Evolutionary conservation across 768 basidiomycete genomes (phyloP).

Genomic region (Agrocybe chaxingu): DNA sequence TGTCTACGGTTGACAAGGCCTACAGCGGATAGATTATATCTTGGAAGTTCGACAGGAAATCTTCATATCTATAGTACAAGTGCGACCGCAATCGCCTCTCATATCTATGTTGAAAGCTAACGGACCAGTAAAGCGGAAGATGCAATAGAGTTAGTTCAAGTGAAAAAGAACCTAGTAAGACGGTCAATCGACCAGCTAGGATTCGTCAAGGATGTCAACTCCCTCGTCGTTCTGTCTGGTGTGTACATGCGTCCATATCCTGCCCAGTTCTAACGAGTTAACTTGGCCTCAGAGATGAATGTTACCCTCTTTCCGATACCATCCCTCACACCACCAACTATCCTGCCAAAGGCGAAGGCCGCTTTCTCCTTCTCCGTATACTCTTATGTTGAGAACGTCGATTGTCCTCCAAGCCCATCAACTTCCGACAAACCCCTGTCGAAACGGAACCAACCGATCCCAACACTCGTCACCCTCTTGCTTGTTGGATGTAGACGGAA

Average conservation of each 20-base stretch:
- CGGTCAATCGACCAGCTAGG: conserved; percentile 86
- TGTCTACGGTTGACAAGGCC: conserved; percentile 1
- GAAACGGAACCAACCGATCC: conserved; percentile 43
- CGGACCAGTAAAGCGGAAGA: conserved; percentile 27
- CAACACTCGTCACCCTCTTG: conserved; percentile 70
- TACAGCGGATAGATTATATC: conserved; percentile 43
- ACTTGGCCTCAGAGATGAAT: conserved; percentile 50
- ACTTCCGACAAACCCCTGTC: conserved; percentile 19
- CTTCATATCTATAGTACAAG: conserved; percentile 30
- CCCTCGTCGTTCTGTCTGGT: conserved; percentile 85
- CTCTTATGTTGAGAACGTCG: conserved; percentile 50
- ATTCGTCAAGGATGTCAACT: conserved; percentile 81
- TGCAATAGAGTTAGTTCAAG: conserved; percentile 49
- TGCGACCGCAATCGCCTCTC: conserved; percentile 7
- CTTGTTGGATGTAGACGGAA: conserved; percentile 85
- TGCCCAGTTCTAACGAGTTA: not conserved
- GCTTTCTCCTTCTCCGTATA: conserved; percentile 82
- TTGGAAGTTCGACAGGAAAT: conserved; percentile 33
- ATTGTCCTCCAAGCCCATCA: conserved; percentile 23
- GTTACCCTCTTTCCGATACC: conserved; percentile 79
- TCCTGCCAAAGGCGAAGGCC: conserved; percentile 71
- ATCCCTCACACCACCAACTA: conserved; percentile 63
- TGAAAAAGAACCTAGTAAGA: conserved; percentile 61
- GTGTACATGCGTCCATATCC: conserved; percentile 15
- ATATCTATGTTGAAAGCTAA: conserved; percentile 5